phyloP scores from a whole-genome alignment of 192 early-diverging fungal genomes.

The Ambispora gerdemannii region DNA sequence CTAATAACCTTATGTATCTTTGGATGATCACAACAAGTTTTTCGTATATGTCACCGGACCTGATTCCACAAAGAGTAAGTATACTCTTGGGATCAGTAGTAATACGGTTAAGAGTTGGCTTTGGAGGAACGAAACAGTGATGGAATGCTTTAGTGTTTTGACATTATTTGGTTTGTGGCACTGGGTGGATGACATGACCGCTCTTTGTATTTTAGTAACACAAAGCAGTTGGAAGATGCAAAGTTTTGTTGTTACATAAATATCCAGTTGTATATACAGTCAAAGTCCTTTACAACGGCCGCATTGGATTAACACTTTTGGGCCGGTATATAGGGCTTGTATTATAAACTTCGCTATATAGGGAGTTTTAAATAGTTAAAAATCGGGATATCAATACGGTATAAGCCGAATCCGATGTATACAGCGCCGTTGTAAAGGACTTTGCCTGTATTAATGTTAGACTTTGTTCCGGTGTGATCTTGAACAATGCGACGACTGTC shows the following conservation, averaged over 20 bases:
- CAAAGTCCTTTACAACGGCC: no score
- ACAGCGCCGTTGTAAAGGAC: no score
- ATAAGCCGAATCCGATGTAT: no score
- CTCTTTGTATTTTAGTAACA: background rate
- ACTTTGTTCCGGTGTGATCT: no score
- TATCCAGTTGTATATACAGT: no score
- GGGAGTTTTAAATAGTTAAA: no score
- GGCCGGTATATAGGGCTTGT: no score
- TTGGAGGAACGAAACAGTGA: slow-evolving; percentile 6
- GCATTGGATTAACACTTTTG: no score
- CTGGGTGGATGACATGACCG: slow-evolving; percentile 9
- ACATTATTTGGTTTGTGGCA: slow-evolving; percentile 16
- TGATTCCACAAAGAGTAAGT: slow-evolving; percentile 3
- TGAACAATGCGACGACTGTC: no score
- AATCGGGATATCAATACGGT: no score
- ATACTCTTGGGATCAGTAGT: background rate
- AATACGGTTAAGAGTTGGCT: slow-evolving; percentile 3
- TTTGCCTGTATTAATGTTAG: no score
- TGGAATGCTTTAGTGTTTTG: slow-evolving; percentile 18
- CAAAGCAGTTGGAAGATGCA: background rate
- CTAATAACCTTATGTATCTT: slow-evolving; percentile 2
- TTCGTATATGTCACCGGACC: slow-evolving; percentile 17
- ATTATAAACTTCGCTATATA: no score
- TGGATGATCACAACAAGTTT: background rate
- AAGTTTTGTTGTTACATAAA: slow-evolving; percentile 5